phyloP scores from a whole-genome alignment of 2,329 filamentous ascomycete genomes.

The Xylaria multiplex region DNA sequence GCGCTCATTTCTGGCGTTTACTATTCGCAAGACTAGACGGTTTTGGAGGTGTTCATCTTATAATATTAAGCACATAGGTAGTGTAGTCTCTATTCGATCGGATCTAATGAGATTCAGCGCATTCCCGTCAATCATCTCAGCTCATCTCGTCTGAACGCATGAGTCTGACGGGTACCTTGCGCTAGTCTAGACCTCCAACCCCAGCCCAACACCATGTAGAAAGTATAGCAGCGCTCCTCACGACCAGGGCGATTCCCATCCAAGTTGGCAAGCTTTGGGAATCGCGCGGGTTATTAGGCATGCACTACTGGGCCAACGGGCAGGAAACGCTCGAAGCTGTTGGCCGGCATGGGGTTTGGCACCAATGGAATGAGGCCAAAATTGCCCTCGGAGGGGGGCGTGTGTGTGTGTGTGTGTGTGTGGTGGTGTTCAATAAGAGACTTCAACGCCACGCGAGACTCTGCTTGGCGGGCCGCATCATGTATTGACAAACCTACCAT shows the following conservation, averaged over 20 bases:
- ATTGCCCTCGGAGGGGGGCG: too few relatives aligned
- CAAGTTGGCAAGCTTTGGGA: too few relatives aligned
- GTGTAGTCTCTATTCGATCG: too few relatives aligned
- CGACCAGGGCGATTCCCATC: neutral
- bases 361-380: neutral
- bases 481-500: conserved; percentile 16
- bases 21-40: neutral
- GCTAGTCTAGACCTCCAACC: neutral
- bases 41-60: neutral
- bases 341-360: neutral
- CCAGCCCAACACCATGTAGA: neutral
- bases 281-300: too few relatives aligned
- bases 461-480: conserved; percentile 9
- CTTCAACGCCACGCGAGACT: conserved; percentile 11
- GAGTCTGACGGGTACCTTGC: neutral
- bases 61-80: neutral
- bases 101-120: neutral
- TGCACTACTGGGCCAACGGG: neutral
- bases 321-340: neutral
- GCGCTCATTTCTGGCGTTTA: neutral
- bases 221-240: neutral
- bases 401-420: too few relatives aligned
- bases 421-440: too few relatives aligned
- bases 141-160: neutral
- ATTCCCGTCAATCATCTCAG: neutral